Conservation (phyloP, 306 rosid species). For the Vigna trinervia region DNA sequence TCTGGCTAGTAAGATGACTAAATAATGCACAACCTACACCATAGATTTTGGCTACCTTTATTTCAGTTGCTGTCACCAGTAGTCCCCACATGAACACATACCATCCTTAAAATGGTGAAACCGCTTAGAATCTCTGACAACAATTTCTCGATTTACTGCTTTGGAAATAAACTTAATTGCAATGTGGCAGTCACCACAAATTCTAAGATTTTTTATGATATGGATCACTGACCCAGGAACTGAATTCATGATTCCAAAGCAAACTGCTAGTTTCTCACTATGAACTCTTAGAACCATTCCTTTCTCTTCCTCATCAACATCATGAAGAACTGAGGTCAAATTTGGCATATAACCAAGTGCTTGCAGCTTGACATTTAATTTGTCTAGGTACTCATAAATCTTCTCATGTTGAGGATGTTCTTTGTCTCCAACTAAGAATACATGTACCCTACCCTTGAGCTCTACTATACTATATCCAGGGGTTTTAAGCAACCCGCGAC, state of each 20-base stretch:
- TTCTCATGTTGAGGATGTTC: conserved; percentile 74
- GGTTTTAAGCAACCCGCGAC: conserved; percentile 63
- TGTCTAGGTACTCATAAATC: conserved; percentile 66
- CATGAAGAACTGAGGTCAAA: conserved; percentile 70
- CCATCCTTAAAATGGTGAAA: conserved; percentile 84
- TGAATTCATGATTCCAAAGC: conserved; percentile 75
- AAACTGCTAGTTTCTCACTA: conserved; percentile 86
- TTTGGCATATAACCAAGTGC: conserved; percentile 68
- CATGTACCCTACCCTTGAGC: conserved; percentile 72
- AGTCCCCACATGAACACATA: conserved; percentile 74
- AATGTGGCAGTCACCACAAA: conserved; percentile 76
- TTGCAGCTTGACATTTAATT: conserved; percentile 64
- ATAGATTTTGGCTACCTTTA: conserved; percentile 34
- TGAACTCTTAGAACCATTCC: conserved; percentile 75
- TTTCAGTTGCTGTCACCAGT: conserved; percentile 58
- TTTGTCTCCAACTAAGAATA: conserved; percentile 78
- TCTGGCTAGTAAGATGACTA: conserved; percentile 27
- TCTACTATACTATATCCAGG: conserved; percentile 85
- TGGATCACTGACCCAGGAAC: conserved; percentile 67
- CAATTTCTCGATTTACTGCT: conserved; percentile 57
- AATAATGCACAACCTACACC: conserved; percentile 5
- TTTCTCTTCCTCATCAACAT: conserved; percentile 84
- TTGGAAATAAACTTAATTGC: conserved; percentile 73
- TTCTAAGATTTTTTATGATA: conserved; percentile 73
- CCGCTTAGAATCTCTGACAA: conserved; percentile 78